A percentile compares a stretch with the other conserved stretches of the same genome.
Evolutionary conservation across 176 grass and related monocot species (phyloP).

Genomic region (Raddia guianensis): DNA sequence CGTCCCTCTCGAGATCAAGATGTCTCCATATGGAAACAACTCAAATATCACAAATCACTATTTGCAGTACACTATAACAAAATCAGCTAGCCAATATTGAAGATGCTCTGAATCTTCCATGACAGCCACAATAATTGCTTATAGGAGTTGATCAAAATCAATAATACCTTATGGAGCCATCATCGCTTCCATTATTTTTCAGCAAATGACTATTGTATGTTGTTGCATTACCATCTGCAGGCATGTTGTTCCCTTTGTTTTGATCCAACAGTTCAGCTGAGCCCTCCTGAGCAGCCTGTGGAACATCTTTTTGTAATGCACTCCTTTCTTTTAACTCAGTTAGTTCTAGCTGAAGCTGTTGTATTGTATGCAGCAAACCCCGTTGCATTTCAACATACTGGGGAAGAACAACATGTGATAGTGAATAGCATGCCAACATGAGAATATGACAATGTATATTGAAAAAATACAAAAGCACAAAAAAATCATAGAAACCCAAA

Average conservation of each 20-base stretch:
- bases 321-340: constrained; percentile 58
- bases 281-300: constrained; percentile 61
- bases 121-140: constrained; percentile 1
- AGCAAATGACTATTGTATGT: constrained; percentile 45
- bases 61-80: background rate
- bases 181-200: constrained; percentile 61
- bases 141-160: constrained; percentile 33
- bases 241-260: constrained; percentile 61
- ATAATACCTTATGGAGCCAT: constrained; percentile 66
- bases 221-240: constrained; percentile 60
- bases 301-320: constrained; percentile 68
- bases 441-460: background rate
- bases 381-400: constrained; percentile 94
- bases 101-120: background rate
- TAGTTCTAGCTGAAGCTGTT: constrained; percentile 88
- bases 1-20: constrained; percentile 69
- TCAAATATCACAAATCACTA: constrained; percentile 2
- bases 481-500: background rate
- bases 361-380: constrained; percentile 76
- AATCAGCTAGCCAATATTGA: background rate
- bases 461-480: constrained; percentile 23
- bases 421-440: constrained; percentile 18
- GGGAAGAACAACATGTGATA: constrained; percentile 14
- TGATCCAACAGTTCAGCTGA: constrained; percentile 65
- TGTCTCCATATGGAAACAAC: constrained; percentile 37